Evolutionary conservation across 2,329 filamentous ascomycete genomes (phyloP).

Genomic region (Leptodontidium sp.): DNA sequence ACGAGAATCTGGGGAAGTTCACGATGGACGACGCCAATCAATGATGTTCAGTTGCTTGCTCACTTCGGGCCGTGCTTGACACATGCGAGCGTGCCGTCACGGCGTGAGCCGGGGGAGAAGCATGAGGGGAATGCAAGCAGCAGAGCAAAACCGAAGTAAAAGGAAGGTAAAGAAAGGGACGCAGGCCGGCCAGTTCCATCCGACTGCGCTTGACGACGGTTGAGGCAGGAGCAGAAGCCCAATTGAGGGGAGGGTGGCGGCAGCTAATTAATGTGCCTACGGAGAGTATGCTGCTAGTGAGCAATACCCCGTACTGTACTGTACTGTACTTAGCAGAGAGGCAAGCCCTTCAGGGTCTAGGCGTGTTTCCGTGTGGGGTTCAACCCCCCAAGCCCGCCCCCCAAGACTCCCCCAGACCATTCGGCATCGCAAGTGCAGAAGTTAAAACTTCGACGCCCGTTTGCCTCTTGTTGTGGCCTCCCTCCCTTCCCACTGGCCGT

Average conservation of each 20-base stretch:
- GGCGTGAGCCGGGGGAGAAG: background rate
- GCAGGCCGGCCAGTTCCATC: background rate
- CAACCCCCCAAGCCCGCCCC: background rate
- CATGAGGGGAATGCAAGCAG: background rate
- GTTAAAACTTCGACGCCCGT: background rate
- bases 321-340: too few relatives aligned
- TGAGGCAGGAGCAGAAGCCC: conserved; percentile 10
- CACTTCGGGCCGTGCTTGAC: conserved; percentile 20
- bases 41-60: background rate
- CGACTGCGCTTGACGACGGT: background rate
- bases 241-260: conserved; percentile 3
- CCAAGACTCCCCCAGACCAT: conserved; percentile 3
- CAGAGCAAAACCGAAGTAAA: background rate
- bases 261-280: background rate
- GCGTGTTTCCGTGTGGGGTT: background rate
- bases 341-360: background rate
- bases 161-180: background rate
- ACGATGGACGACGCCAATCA: conserved; percentile 2
- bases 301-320: background rate
- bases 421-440: conserved; percentile 13
- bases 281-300: background rate
- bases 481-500: background rate
- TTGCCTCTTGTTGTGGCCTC: background rate
- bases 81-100: conserved; percentile 21
- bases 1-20: conserved; percentile 32